Conservation (phyloP, 345 rosid genomes). For the Carallia pectinifolia region DNA sequence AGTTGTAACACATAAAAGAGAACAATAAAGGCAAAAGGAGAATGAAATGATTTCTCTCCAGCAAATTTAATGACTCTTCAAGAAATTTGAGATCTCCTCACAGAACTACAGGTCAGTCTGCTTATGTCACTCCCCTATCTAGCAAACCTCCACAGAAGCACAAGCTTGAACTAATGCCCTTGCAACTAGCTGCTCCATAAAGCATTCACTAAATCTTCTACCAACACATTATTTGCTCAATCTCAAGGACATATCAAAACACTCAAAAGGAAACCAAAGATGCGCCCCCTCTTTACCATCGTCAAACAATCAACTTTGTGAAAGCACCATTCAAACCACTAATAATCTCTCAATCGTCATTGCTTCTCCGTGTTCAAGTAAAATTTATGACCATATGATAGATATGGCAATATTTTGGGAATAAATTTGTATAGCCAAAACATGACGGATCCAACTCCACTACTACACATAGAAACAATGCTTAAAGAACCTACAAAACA, state of each 20-base stretch:
- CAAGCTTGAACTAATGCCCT: background rate
- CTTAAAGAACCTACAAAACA: background rate
- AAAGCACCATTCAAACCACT: background rate
- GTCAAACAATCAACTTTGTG: background rate
- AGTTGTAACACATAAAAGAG: background rate
- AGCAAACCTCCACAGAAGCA: background rate
- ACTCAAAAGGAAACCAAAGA: too few species aligned
- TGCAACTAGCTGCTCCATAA: background rate
- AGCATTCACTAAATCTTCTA: background rate
- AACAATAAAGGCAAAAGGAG: background rate
- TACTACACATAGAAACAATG: background rate
- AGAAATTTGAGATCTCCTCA: too few species aligned
- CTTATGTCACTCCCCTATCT: background rate
- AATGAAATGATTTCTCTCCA: background rate
- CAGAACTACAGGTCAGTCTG: too few species aligned
- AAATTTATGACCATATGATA: background rate
- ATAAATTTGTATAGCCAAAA: too few species aligned
- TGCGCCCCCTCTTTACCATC: background rate
- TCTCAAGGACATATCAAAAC: background rate
- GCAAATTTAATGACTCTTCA: background rate
- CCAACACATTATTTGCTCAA: background rate
- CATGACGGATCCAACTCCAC: background rate
- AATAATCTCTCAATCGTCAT: background rate
- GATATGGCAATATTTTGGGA: too few species aligned
- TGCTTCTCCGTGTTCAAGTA: background rate